Percentiles rank a stretch among this genome's conserved stretches.
Conservation (phyloP, 2,329 filamentous ascomycete genomes). For the Coleophoma crateriformis region DNA sequence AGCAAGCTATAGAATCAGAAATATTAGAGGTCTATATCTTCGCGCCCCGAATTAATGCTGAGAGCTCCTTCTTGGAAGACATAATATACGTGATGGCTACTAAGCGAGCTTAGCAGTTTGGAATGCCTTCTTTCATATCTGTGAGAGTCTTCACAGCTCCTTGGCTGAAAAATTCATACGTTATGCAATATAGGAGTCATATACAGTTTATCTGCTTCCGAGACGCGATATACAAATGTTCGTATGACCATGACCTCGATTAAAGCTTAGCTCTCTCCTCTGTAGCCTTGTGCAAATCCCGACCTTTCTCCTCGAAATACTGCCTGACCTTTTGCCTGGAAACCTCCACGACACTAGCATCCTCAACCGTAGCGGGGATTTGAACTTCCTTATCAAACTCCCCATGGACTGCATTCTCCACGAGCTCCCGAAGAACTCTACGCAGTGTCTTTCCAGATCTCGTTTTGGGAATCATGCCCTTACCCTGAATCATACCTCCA, state of each 20-base stretch:
- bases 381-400: slow-evolving; percentile 67
- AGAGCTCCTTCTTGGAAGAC: no score
- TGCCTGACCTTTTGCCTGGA: slow-evolving; percentile 65
- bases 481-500: slow-evolving; percentile 79
- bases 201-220: no score
- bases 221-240: no score
- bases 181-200: no score
- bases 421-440: slow-evolving; percentile 72
- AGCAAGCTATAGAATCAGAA: slow-evolving; percentile 34
- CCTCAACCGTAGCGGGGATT: slow-evolving; percentile 83
- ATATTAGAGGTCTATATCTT: no score
- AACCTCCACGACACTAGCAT: slow-evolving; percentile 66
- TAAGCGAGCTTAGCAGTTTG: no score
- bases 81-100: no score
- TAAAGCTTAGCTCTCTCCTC: slow-evolving; percentile 43
- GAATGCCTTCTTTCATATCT: no score
- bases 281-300: slow-evolving; percentile 17
- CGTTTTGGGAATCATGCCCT: slow-evolving; percentile 87
- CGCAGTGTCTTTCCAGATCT: slow-evolving; percentile 86
- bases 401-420: slow-evolving; percentile 75
- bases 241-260: neutral
- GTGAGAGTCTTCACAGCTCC: no score
- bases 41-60: no score
- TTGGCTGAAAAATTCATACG: no score
- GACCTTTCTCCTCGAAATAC: slow-evolving; percentile 58